Evolutionary conservation across 2,329 filamentous ascomycete species (phyloP).

Genomic region (Ophiostoma sp.): DNA sequence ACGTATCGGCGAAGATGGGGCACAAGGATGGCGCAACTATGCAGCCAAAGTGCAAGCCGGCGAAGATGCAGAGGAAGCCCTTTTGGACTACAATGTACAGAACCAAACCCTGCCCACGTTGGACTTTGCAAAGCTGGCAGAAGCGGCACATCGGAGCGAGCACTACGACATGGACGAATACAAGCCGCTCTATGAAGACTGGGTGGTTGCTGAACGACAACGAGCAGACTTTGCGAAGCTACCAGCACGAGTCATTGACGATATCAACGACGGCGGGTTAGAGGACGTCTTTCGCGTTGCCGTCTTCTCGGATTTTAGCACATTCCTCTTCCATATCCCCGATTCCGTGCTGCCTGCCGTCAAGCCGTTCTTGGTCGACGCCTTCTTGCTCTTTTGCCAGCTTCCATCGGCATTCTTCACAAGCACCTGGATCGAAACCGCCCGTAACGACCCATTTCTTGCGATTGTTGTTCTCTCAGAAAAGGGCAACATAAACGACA

Average conservation of each 20-base stretch:
- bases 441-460: constrained; percentile 56
- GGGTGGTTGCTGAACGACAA: constrained; percentile 56
- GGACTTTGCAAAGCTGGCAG: constrained; percentile 5
- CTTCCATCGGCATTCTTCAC: constrained; percentile 54
- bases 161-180: constrained; percentile 25
- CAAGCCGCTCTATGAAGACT: constrained; percentile 46
- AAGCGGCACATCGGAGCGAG: constrained; percentile 30
- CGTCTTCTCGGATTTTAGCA: constrained; percentile 66
- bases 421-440: constrained; percentile 34
- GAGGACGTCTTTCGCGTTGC: constrained; percentile 83
- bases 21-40: constrained; percentile 69
- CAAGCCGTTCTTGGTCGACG: constrained; percentile 59
- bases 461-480: constrained; percentile 18
- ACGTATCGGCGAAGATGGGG: constrained; percentile 71
- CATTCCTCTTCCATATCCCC: constrained; percentile 43
- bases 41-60: constrained; percentile 35
- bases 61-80: constrained; percentile 29
- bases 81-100: background rate
- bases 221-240: constrained; percentile 51
- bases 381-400: constrained; percentile 68
- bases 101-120: constrained; percentile 22
- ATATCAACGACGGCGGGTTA: constrained; percentile 69
- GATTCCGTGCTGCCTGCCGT: constrained; percentile 38
- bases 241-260: constrained; percentile 74
- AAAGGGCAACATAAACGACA: background rate